These are phyloP conservation scores for Galeopsis tetrahit DNA, from an alignment of 257 asterid species.

Conservation along the genomic window DNA sequence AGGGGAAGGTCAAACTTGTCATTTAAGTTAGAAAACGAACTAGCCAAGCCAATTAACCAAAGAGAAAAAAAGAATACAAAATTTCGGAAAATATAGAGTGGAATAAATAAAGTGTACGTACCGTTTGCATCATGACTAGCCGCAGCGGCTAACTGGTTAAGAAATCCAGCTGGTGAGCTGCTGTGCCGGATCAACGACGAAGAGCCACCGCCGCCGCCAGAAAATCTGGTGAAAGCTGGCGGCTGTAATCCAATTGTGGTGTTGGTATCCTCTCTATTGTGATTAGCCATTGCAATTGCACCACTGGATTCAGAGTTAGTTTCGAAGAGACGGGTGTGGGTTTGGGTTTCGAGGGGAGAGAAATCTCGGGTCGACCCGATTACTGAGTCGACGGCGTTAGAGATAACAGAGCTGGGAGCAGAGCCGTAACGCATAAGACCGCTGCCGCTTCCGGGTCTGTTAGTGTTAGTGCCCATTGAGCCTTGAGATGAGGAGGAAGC, in stretches of 20 bases:
- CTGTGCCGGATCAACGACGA: slow-evolving; percentile 64
- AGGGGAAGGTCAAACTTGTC: slow-evolving; percentile 34
- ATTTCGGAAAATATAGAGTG: not conserved
- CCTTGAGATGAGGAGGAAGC: slow-evolving; percentile 71
- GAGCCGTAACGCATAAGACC: slow-evolving; percentile 74
- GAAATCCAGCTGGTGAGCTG: slow-evolving; percentile 84
- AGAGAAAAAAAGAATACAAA: slow-evolving; percentile 1
- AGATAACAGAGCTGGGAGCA: slow-evolving; percentile 68
- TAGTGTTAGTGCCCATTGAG: slow-evolving; percentile 41
- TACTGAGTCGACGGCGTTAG: slow-evolving; percentile 61
- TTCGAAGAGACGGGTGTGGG: slow-evolving; percentile 42
- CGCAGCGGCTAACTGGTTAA: slow-evolving; percentile 65
- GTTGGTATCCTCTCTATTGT: slow-evolving; percentile 34
- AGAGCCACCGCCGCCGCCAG: slow-evolving; percentile 27
- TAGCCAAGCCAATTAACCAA: not conserved
- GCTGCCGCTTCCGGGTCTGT: slow-evolving; percentile 13
- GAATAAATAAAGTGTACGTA: slow-evolving; percentile 36
- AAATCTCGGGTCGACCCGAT: slow-evolving; percentile 47
- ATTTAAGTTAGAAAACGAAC: not conserved
- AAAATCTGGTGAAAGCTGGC: slow-evolving; percentile 37
- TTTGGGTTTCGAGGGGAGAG: slow-evolving; percentile 39
- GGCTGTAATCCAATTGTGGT: slow-evolving; percentile 46
- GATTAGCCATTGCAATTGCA: slow-evolving; percentile 27
- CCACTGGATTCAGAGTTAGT: slow-evolving; percentile 40
- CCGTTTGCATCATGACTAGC: slow-evolving; percentile 53